Evolutionary conservation across 495 filamentous ascomycete genomes (phyloP).

Genomic region (Trichocladium uniseriatum): DNA sequence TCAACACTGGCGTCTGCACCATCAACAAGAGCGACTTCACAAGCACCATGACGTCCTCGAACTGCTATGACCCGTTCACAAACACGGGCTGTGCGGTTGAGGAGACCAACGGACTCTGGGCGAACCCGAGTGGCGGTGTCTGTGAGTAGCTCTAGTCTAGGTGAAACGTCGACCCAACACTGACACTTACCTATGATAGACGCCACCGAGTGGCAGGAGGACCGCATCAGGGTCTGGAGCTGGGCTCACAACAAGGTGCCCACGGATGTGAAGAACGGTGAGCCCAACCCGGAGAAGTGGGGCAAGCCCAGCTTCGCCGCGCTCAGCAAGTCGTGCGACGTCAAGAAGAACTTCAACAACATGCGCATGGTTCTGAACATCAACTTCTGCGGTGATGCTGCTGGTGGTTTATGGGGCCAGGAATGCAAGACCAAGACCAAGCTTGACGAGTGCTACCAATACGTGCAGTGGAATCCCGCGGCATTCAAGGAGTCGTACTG

Average conservation of each 20-base stretch:
- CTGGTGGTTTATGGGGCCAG: constrained; percentile 21
- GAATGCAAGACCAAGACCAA: constrained; percentile 16
- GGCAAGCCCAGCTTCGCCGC: constrained; percentile 55
- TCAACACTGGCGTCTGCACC: constrained; percentile 48
- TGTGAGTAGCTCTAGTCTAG: constrained; percentile 14
- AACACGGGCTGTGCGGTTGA: constrained; percentile 31
- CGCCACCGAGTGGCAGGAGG: constrained; percentile 61
- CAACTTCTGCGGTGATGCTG: constrained; percentile 42
- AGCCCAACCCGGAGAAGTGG: constrained; percentile 55
- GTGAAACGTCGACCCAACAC: not conserved
- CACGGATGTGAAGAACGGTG: constrained; percentile 38
- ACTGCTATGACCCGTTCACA: constrained; percentile 45
- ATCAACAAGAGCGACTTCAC: constrained; percentile 40
- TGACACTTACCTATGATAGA: constrained; percentile 22
- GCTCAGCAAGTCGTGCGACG: constrained; percentile 29
- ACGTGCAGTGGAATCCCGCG: constrained; percentile 48
- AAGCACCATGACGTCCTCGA: constrained; percentile 36
- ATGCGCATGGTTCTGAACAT: constrained; percentile 42
- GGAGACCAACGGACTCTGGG: constrained; percentile 44
- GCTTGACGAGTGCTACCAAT: constrained; percentile 41
- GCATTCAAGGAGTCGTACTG: constrained; percentile 51
- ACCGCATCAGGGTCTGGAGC: constrained; percentile 63
- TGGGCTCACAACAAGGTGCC: constrained; percentile 49
- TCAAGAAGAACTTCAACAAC: constrained; percentile 36
- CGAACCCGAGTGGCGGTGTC: constrained; percentile 58